phyloP scores from a whole-genome alignment of 305 asterid species.

The Caryopteris hybrid region DNA sequence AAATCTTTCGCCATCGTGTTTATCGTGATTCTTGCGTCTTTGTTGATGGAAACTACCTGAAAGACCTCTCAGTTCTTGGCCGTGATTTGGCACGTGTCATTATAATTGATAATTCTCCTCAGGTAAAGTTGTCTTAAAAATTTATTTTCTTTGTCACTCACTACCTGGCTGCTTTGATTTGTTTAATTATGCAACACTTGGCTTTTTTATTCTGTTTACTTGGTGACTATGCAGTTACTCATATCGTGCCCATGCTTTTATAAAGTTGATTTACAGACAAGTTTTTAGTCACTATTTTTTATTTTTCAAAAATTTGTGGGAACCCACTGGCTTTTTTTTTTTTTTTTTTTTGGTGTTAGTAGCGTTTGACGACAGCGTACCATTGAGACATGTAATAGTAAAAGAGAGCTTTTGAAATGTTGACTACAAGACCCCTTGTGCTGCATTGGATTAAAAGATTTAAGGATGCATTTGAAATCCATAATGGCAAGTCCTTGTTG shows the following conservation, averaged over 20 bases:
- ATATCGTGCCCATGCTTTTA: not conserved
- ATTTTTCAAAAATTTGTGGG: too few relatives aligned
- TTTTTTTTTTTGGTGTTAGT: too few relatives aligned
- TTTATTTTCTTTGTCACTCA: not conserved
- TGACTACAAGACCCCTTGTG: too few relatives aligned
- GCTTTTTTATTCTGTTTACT: not conserved
- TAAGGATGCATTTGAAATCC: too few relatives aligned
- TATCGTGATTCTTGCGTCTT: slow-evolving; percentile 90
- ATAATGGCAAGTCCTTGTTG: too few relatives aligned
- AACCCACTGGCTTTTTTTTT: too few relatives aligned
- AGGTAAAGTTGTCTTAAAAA: slow-evolving; percentile 42
- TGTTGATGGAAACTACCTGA: slow-evolving; percentile 91
- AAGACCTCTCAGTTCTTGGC: slow-evolving; percentile 95
- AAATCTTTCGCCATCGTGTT: slow-evolving; percentile 90
- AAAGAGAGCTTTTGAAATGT: too few relatives aligned
- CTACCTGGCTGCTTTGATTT: not conserved
- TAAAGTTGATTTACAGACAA: not conserved
- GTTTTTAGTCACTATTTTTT: not conserved
- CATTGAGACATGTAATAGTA: too few relatives aligned
- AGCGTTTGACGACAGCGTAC: too few relatives aligned
- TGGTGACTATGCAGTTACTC: not conserved
- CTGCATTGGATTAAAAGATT: too few relatives aligned
- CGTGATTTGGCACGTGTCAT: slow-evolving; percentile 88
- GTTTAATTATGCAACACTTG: not conserved
- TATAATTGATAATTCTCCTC: slow-evolving; percentile 95